phyloP scores from a whole-genome alignment of 208 protist genomes.

The Trypanosoma scelopori region DNA sequence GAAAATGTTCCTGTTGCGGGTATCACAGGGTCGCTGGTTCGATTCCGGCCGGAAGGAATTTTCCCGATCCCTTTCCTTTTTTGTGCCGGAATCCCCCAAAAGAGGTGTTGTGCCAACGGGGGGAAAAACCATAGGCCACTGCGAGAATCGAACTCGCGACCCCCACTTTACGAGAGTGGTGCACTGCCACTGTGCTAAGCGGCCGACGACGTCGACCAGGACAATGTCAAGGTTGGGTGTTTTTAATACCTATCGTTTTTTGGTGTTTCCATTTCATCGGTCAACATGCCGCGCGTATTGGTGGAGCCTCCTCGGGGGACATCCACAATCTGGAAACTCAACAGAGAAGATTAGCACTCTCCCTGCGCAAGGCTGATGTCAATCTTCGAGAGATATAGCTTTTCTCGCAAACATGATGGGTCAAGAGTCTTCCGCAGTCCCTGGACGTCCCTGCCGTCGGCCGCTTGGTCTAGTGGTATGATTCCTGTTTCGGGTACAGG shows the following conservation, averaged over 20 bases:
- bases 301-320: conserved; percentile 52
- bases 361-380: conserved; percentile 76
- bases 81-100: background rate
- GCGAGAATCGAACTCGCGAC: conserved; percentile 95
- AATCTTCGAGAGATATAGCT: conserved; percentile 72
- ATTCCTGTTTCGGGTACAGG: conserved; percentile 31
- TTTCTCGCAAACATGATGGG: conserved; percentile 10
- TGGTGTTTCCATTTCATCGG: background rate
- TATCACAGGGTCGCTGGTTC: conserved; percentile 41
- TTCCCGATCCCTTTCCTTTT: conserved; percentile 12
- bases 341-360: conserved; percentile 82
- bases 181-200: conserved; percentile 96
- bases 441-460: background rate
- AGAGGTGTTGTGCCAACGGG: background rate
- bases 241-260: conserved; percentile 13
- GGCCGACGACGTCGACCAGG: conserved; percentile 58
- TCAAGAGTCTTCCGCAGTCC: too few species aligned
- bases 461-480: conserved; percentile 32
- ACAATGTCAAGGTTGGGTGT: background rate
- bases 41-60: conserved; percentile 35
- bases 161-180: conserved; percentile 96
- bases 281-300: background rate
- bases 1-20: conserved; percentile 12
- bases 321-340: conserved; percentile 76
- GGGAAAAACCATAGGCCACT: conserved; percentile 65